phyloP scores from a whole-genome alignment of 2,329 filamentous ascomycete species.

The Xylaria sp. region DNA sequence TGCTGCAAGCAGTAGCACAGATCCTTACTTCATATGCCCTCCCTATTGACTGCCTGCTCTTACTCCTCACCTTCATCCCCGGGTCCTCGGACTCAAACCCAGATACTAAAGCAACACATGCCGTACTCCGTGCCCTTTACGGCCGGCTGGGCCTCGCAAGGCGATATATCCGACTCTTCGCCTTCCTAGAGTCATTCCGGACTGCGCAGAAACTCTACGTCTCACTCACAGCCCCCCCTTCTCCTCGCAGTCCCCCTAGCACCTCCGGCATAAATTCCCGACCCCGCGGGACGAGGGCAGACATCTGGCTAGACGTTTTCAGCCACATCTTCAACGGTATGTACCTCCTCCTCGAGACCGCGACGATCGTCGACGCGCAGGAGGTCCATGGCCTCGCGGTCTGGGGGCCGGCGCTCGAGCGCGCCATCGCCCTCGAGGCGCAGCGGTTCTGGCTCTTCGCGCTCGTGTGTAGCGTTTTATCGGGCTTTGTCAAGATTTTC shows the following conservation, averaged over 20 bases:
- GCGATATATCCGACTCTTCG: conserved; percentile 75
- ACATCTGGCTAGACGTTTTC: conserved; percentile 63
- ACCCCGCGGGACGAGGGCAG: conserved; percentile 16
- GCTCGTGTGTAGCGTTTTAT: conserved; percentile 62
- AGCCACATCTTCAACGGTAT: conserved; percentile 71
- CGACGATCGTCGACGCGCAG: conserved; percentile 68
- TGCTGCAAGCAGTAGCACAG: conserved; percentile 64
- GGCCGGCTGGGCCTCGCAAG: conserved; percentile 61
- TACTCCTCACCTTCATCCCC: conserved; percentile 38
- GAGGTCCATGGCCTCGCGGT: conserved; percentile 58
- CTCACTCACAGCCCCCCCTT: conserved; percentile 35
- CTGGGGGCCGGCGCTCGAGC: conserved; percentile 63
- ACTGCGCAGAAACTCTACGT: conserved; percentile 59
- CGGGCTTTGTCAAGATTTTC: conserved; percentile 57
- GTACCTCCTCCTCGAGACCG: conserved; percentile 73
- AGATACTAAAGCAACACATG: conserved; percentile 46
- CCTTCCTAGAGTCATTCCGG: conserved; percentile 71
- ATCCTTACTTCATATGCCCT: conserved; percentile 60
- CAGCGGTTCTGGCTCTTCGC: conserved; percentile 78
- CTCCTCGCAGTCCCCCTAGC: background rate
- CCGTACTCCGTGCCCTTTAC: conserved; percentile 52
- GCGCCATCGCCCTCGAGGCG: conserved; percentile 65
- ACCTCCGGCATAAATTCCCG: background rate
- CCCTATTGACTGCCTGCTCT: conserved; percentile 53
- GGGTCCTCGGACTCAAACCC: background rate